Evolutionary conservation across 2,329 filamentous ascomycete genomes (phyloP), one percentile per base, ranked within the genome.

Genomic region (Fusarium sp.): DNA sequence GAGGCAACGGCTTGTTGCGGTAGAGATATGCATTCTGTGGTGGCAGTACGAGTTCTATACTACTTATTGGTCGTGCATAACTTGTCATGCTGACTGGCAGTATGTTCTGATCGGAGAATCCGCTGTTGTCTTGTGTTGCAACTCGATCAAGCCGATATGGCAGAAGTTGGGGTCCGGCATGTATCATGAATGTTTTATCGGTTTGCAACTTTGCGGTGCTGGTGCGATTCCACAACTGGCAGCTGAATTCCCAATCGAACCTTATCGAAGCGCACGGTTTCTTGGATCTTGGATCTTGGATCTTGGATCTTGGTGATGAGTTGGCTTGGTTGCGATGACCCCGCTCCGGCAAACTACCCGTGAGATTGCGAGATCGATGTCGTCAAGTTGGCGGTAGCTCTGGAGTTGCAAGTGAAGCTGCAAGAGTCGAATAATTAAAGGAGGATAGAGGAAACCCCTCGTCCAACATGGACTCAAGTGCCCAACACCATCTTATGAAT

Each of bases 11-110:
- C 53, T 59, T 73, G 22, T 58, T 65, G 34, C 57, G 57, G 49
- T 76, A 76, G 27, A 69, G 63, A 24, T 64, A 67, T 61, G 69
- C 67, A 48, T 75, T 75, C 54, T 72, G 62, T 16, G 74, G 74
- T 20, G 72, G 74, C 14, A 65, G 59, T 30, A 71, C 59, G 22
- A 65, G 30, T 60, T 73, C 71, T 57, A 71, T 54, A 27, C 67
- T 61, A 44, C 63, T 64, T n/a, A 65, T 40, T 18, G 70, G 61
- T 29, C 63, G 65, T 40, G 64, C 25, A 46, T 61, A 62, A 61
- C 48, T 63, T 48, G 54, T 22, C 74, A 75, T 76, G 9, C 48
- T 57, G 51, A 25, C 14, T 34, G 34, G 14, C 14, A 55, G 46
- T 24, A 40, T n/a, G 58, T 27, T 62, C 37, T 59, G 22, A 37